Evolutionary conservation across 2,329 filamentous ascomycete genomes (phyloP), one percentile per base, ranked within the genome.

Genomic region (Scopulariopsis brevicaulis): DNA sequence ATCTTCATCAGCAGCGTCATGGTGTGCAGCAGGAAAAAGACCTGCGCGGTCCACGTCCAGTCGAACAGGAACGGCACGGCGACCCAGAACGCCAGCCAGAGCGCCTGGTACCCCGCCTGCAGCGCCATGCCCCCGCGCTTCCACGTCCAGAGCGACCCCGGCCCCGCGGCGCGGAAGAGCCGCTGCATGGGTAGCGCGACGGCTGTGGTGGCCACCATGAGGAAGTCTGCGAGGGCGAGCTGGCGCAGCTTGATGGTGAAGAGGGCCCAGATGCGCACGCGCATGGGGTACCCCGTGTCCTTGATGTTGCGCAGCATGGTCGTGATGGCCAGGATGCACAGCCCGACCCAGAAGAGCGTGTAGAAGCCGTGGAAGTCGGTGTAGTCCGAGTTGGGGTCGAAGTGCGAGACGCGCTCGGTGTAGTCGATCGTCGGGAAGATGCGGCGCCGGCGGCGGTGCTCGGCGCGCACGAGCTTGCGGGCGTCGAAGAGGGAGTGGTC

Each of bases 11-110:
- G 84, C 22, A 99, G 79, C 8, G 90, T 87, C 72, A 99, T 84
- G 51, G 91, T 87, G 71, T 99, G 94, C 37, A 99, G 77, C 12
- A 92, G 87, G 64, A 99, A 82, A 70, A 95, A 99, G 46, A 99
- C 94, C 68, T 97, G 94, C 2, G 93, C 86, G 0, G 94, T 99
- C 94, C 94, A 99, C 2, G 91, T 89, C 94, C 94, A 99, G 56
- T 87, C 80, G 10, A 95, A 78, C 64, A 86, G 71, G 63, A 97
- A 97, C 0, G 94, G 94, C 67, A 91, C 84, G 68, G 81, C 78
- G 60, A 94, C 85, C 93, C 93, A 97, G 61, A 93, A 75, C 1
- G 77, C 70, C 34, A 97, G 77, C 94, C 94, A 99, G 0, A 75
- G 65, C 1, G 80, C 73, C 71, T 99, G 90, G 67, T 88, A 93